Base-by-base conservation (phyloP, 1,284 basidiomycete genomes). In the Veloboletus limbatus region DNA sequence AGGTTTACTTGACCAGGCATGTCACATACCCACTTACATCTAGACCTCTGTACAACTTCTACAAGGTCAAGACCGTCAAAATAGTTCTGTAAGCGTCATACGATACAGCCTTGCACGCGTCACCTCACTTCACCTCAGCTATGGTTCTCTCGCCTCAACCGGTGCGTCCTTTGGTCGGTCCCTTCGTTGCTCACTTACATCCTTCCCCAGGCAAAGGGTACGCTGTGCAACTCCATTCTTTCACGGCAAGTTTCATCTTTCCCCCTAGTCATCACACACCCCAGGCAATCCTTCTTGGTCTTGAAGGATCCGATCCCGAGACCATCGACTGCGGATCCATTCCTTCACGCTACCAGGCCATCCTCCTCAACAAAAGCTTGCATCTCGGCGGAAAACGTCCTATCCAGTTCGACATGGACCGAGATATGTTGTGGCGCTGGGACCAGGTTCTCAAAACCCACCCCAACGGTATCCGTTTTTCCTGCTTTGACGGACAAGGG, bases 401-500 rank as follows among this genome's bases (percentile, higher is more conserved):
- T 17, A 89, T 97, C 53, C 69, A 76, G 30, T 97, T 92, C 59
- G 87, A 94, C 65, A 86, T 91, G 74, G 83, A 93, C 52, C 76
- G 79, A 30, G 95, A 98, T 63, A 88, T 98, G 82, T 72, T 95
- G 34, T 94, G 95, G 92, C 77, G 86, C 40, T 94, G 85, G 82
- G 88, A 92, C 55, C 81, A 82, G 45, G 85, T 88, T 17, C 75
- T 89, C 21, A 84, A 83, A 64, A 87, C 85, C 0, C 86, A 89
- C 62, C 88, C 92, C 0, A 94, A 94, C 60, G 94, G 94, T 22
- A 93, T 97, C 80, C 78, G 92, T 4, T 96, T 98, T 66, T 88
- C 87, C 38, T 89, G 85, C 14, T 98, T 94, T 58, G 84, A 79
- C 49, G 73, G 77, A 34, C 73, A 86, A 10, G 95, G 96, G 1